These are phyloP conservation scores for Chaetomium strumarium DNA, from an alignment of 2,329 filamentous ascomycete genomes.

Conservation along the genomic window DNA sequence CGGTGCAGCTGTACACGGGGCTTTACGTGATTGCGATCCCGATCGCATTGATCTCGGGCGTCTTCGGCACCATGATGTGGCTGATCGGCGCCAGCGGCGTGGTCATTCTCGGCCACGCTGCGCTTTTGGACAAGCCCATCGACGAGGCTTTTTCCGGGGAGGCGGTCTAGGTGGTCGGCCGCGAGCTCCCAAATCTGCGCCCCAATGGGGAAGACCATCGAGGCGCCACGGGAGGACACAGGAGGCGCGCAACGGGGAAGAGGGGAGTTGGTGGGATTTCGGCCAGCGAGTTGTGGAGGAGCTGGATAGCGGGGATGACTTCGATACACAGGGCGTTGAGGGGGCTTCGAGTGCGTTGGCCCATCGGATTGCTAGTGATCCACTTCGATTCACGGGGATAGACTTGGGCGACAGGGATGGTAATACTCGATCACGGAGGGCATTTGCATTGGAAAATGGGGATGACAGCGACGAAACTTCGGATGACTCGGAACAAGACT, in stretches of 20 bases:
- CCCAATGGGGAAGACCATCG: slow-evolving; percentile 99
- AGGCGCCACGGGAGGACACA: slow-evolving; percentile 69
- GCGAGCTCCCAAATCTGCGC: slow-evolving; percentile 93
- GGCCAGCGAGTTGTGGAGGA: slow-evolving; percentile 58
- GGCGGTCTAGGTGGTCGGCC: slow-evolving; percentile 99
- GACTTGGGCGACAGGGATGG: slow-evolving; percentile 47
- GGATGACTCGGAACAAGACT: slow-evolving; percentile 44
- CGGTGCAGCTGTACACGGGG: slow-evolving; percentile 89
- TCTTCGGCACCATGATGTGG: slow-evolving; percentile 83
- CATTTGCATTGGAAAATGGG: slow-evolving; percentile 35
- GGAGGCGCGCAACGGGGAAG: slow-evolving; percentile 43
- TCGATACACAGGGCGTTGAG: slow-evolving; percentile 50
- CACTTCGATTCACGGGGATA: slow-evolving; percentile 54
- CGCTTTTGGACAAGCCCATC: slow-evolving; percentile 96
- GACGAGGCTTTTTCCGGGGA: slow-evolving; percentile 99
- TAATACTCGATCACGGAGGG: slow-evolving; percentile 33
- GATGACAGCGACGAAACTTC: slow-evolving; percentile 40
- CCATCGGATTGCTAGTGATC: slow-evolving; percentile 52
- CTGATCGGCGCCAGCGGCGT: slow-evolving; percentile 92
- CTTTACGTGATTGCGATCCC: slow-evolving; percentile 79
- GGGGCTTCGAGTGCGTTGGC: slow-evolving; percentile 36
- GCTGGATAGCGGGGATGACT: slow-evolving; percentile 54
- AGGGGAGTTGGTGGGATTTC: slow-evolving; percentile 33
- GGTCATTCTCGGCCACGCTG: slow-evolving; percentile 88
- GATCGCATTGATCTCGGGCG: slow-evolving; percentile 77